phyloP scores from a whole-genome alignment of 192 early-diverging fungal genomes.

The Chytriomyces confervae region DNA sequence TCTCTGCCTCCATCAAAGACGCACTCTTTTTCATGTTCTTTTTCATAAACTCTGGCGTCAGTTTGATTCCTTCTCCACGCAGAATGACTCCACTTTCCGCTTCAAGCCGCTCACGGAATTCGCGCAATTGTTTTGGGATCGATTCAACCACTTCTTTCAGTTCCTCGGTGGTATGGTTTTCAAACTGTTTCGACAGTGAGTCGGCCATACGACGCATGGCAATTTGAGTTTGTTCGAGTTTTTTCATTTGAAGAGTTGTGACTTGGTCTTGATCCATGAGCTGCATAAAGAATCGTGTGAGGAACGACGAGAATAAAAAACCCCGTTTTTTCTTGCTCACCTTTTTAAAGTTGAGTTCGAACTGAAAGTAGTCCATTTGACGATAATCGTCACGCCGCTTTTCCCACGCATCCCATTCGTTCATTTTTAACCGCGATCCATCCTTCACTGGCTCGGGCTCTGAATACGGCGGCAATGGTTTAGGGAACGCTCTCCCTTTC shows the following conservation, averaged over 20 bases:
- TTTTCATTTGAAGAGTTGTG: constrained; percentile 13
- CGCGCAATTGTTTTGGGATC: constrained; percentile 51
- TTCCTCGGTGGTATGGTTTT: constrained; percentile 38
- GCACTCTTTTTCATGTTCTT: neutral
- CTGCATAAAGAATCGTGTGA: neutral
- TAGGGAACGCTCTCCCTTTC: constrained; percentile 45
- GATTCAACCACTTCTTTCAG: constrained; percentile 45
- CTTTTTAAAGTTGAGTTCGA: constrained; percentile 46
- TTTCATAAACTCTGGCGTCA: constrained; percentile 53
- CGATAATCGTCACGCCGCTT: constrained; percentile 36
- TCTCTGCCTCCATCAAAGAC: constrained; percentile 27
- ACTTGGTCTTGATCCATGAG: constrained; percentile 28
- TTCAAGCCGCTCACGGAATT: constrained; percentile 44
- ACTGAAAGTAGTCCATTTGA: constrained; percentile 50
- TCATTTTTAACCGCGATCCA: constrained; percentile 34
- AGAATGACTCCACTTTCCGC: constrained; percentile 54
- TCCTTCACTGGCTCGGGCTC: constrained; percentile 47
- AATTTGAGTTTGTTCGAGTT: constrained; percentile 51
- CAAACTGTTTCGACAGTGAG: constrained; percentile 41
- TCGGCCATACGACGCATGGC: constrained; percentile 54
- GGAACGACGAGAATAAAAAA: neutral
- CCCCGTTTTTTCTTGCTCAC: neutral
- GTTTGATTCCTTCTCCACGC: constrained; percentile 51
- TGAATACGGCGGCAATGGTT: constrained; percentile 35
- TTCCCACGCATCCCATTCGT: constrained; percentile 48